These are phyloP conservation scores for Harringtonia lauricola DNA, from an alignment of 2,329 filamentous ascomycete genomes.

Conservation along the genomic window DNA sequence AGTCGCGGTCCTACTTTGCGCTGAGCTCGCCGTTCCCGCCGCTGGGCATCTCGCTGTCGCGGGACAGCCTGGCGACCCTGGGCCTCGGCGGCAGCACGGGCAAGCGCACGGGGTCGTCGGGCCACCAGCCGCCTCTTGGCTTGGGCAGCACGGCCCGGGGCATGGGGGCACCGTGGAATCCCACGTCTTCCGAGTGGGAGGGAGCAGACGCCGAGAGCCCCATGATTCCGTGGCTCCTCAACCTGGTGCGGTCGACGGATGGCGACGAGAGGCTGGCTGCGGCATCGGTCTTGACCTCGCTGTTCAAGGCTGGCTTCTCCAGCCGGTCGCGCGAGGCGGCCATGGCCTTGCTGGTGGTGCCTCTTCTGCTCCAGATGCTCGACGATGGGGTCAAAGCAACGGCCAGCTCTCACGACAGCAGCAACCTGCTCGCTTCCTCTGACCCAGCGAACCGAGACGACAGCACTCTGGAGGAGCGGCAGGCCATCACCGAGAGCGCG, in stretches of 20 bases:
- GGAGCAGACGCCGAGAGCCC: slow-evolving; percentile 56
- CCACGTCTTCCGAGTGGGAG: slow-evolving; percentile 12
- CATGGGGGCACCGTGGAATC: not conserved
- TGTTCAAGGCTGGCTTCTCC: slow-evolving; percentile 58
- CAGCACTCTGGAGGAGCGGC: slow-evolving; percentile 26
- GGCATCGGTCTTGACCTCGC: slow-evolving; percentile 54
- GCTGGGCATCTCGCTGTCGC: slow-evolving; percentile 30
- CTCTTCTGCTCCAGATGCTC: slow-evolving; percentile 51
- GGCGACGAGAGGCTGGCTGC: slow-evolving; percentile 56
- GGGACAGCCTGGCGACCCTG: slow-evolving; percentile 20
- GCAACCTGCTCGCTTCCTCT: not conserved
- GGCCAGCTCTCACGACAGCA: slow-evolving; percentile 19
- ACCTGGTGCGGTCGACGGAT: slow-evolving; percentile 44
- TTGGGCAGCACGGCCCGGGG: slow-evolving; percentile 8
- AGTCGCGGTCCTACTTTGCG: slow-evolving; percentile 18
- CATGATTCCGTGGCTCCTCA: slow-evolving; percentile 63
- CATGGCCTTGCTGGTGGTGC: slow-evolving; percentile 57
- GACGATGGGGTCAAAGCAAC: slow-evolving; percentile 24
- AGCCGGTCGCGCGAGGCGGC: slow-evolving; percentile 52
- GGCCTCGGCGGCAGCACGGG: slow-evolving; percentile 16
- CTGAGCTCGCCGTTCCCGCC: slow-evolving; percentile 41
- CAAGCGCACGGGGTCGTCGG: not conserved
- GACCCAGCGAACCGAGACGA: slow-evolving; percentile 22
- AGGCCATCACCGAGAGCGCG: slow-evolving; percentile 55
- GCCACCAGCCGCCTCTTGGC: slow-evolving; percentile 15